phyloP scores from a whole-genome alignment of 1,139 yeast genomes.

The Yamadazyma dushanensis region DNA sequence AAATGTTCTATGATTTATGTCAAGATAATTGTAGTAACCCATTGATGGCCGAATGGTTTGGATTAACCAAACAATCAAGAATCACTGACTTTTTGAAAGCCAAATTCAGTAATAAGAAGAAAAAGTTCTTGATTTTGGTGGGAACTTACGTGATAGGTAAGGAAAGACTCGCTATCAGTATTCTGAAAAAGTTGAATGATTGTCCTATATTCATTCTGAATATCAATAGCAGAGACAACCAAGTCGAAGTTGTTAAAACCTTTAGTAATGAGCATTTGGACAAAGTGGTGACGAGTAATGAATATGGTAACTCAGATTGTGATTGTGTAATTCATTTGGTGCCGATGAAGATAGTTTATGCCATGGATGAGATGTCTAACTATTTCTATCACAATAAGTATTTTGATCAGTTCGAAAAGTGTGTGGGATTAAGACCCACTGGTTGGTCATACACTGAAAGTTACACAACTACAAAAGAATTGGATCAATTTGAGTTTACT shows the following conservation, averaged over 20 bases:
- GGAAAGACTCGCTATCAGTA: slow-evolving; percentile 73
- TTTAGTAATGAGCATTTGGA: slow-evolving; percentile 36
- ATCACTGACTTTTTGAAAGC: slow-evolving; percentile 41
- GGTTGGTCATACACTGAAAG: slow-evolving; percentile 72
- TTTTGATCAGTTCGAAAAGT: slow-evolving; percentile 48
- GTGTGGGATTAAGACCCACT: slow-evolving; percentile 74
- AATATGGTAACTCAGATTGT: slow-evolving; percentile 34
- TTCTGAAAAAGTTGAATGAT: slow-evolving; percentile 54
- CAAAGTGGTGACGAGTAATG: slow-evolving; percentile 30
- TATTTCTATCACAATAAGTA: slow-evolving; percentile 55
- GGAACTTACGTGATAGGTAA: slow-evolving; percentile 94
- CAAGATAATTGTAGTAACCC: slow-evolving; percentile 21
- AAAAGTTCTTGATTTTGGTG: slow-evolving; percentile 61
- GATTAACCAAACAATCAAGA: slow-evolving; percentile 37
- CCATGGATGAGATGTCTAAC: slow-evolving; percentile 36
- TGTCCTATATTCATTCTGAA: slow-evolving; percentile 54
- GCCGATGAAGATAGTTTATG: slow-evolving; percentile 53
- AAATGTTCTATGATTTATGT: slow-evolving; percentile 47
- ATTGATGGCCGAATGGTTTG: slow-evolving; percentile 40
- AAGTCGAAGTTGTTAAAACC: slow-evolving; percentile 39
- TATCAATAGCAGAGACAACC: slow-evolving; percentile 49
- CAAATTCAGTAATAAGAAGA: slow-evolving; percentile 21
- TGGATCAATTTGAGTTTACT: slow-evolving; percentile 20
- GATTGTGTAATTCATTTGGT: slow-evolving; percentile 69
- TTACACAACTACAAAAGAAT: slow-evolving; percentile 13